Base-by-base conservation (phyloP, 179 eudicot genomes). In the Spinacia oleracea region DNA sequence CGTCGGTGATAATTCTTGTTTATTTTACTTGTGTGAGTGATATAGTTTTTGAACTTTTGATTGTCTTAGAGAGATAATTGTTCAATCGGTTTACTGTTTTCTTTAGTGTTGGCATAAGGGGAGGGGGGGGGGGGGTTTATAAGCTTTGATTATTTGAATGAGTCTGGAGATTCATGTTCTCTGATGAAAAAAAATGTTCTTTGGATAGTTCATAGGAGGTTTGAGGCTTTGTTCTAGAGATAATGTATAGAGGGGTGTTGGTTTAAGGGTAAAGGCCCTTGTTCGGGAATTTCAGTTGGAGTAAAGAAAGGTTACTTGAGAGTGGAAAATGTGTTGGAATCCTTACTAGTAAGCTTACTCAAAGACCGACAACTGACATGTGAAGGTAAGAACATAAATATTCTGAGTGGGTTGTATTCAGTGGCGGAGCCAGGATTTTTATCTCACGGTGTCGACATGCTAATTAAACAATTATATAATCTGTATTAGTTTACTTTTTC, bases 81-180 rank as follows among this genome's bases (percentile, higher is more conserved):
- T 35, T 40, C 5, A 20, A 12, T 65, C 23, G 34, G 10, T 65
- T 65, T 34, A 4, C 11, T 16, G 4, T 1, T 56, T 20, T 20
- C 9, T 21, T 6, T 20, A 27, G 9, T 56, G 40, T 38, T 38
- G 40, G 4, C 5, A 38, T 38, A 38, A 6, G 40, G 40, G 4
- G n/a, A n/a, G n/a, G n/a, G n/a, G n/a, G n/a, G n/a, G n/a, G n/a
- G n/a, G n/a, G n/a, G n/a, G n/a, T n/a, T n/a, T n/a, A n/a, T n/a
- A 59, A 25, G 31, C 14, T 16, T 32, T 32, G n/a, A 64, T 16
- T 64, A 9, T 15, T 64, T 29, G 42, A 4, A 53, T 21, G 46
- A n/a, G n/a, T n/a, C n/a, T 66, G 27, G 71, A 66, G 48, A 66
- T 34, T 42, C 72, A n/a, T 68, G 31, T 68, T 66, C 25, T 65